phyloP scores from a whole-genome alignment of 2,329 filamentous ascomycete species.

The Dactylellina cionopaga region DNA sequence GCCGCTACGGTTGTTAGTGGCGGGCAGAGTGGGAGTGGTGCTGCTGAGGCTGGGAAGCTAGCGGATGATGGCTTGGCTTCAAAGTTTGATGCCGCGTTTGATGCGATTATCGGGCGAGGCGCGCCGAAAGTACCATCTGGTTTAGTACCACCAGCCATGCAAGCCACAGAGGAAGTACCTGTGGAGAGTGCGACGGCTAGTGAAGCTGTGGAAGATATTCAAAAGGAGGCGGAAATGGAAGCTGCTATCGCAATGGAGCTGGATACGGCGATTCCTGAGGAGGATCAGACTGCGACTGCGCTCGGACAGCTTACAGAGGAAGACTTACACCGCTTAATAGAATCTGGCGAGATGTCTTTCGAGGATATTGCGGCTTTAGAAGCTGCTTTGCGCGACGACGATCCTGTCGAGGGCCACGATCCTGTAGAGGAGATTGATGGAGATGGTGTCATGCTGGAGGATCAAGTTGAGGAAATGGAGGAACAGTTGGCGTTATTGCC shows the following conservation, averaged over 20 bases:
- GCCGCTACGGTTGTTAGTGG: too few species aligned
- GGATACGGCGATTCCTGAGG: background rate
- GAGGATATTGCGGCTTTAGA: slow-evolving; percentile 44
- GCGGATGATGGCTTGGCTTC: slow-evolving; percentile 31
- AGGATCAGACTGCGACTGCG: background rate
- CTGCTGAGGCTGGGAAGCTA: background rate
- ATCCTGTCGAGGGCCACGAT: slow-evolving; percentile 3
- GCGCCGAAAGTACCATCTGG: slow-evolving; percentile 4
- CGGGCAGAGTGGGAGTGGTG: background rate
- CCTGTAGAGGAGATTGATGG: background rate
- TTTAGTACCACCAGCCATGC: background rate
- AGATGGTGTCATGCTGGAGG: background rate
- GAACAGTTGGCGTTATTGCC: background rate
- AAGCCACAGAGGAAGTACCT: background rate
- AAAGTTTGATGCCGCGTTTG: slow-evolving; percentile 47
- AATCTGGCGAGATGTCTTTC: slow-evolving; percentile 39
- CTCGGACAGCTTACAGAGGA: slow-evolving; percentile 21
- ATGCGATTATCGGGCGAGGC: slow-evolving; percentile 35
- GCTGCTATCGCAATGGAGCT: background rate
- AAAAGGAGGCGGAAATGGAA: slow-evolving; percentile 27
- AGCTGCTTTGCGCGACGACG: slow-evolving; percentile 22
- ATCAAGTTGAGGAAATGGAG: background rate
- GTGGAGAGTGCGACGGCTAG: background rate
- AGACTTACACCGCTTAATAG: slow-evolving; percentile 24
- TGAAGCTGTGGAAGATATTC: slow-evolving; percentile 19